phyloP scores from a whole-genome alignment of 345 rosid genomes.

The Lepidium africanum region DNA sequence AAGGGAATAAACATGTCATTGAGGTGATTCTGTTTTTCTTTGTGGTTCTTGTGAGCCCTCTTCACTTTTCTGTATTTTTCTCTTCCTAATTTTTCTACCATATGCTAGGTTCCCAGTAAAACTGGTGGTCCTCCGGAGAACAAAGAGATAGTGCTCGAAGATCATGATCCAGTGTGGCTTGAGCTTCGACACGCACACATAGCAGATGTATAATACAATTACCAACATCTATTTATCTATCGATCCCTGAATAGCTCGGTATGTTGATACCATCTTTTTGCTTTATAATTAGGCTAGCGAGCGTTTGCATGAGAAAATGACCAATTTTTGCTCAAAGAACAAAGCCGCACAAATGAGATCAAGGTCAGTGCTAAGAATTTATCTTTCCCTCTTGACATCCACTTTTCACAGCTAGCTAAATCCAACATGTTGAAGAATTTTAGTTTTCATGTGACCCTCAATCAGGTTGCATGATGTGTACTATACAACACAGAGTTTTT shows the following conservation, averaged over 20 bases:
- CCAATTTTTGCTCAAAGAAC: slow-evolving; percentile 73
- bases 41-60: not conserved
- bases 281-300: slow-evolving; percentile 72
- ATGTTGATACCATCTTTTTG: slow-evolving; percentile 11
- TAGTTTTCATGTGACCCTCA: not conserved
- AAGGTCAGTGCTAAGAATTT: slow-evolving; percentile 26
- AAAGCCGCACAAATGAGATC: slow-evolving; percentile 84
- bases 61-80: not conserved
- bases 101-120: slow-evolving; percentile 68
- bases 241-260: slow-evolving; percentile 2
- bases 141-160: slow-evolving; percentile 78
- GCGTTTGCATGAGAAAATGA: slow-evolving; percentile 83
- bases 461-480: not conserved
- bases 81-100: not conserved
- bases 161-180: slow-evolving; percentile 84
- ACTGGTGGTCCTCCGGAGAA: slow-evolving; percentile 57
- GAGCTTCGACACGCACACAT: slow-evolving; percentile 92
- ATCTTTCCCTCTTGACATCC: not conserved
- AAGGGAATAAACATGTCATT: slow-evolving; percentile 65
- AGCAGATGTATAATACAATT: slow-evolving; percentile 62
- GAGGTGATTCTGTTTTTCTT: slow-evolving; percentile 42
- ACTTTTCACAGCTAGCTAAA: not conserved
- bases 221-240: slow-evolving; percentile 12
- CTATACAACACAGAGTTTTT: not conserved
- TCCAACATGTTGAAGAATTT: not conserved